Percentiles rank a stretch among this genome's conserved stretches.
These are phyloP conservation scores for Saccharomycopsis sp. DNA, from an alignment of 805 yeast species.

Conservation along the genomic window DNA sequence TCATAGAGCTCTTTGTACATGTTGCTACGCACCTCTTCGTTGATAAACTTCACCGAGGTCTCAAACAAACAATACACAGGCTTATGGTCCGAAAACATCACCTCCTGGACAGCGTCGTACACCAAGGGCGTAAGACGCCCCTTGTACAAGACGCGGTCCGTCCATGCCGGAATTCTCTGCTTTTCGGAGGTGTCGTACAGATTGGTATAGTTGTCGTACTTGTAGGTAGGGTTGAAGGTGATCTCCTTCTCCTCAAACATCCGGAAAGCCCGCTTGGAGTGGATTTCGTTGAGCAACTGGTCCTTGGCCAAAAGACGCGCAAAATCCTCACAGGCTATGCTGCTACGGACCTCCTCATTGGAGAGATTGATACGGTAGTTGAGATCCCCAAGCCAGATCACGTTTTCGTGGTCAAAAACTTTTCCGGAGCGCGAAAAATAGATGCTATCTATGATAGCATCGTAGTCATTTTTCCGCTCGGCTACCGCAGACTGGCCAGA, in stretches of 20 bases:
- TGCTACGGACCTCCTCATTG: conserved; percentile 64
- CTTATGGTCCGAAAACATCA: conserved; percentile 78
- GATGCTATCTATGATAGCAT: conserved; percentile 66
- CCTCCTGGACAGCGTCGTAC: conserved; percentile 56
- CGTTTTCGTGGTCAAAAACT: conserved; percentile 77
- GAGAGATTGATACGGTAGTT: conserved; percentile 55
- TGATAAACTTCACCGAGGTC: conserved; percentile 59
- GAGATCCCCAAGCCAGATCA: conserved; percentile 93
- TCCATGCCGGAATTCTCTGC: conserved; percentile 93
- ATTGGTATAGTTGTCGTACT: conserved; percentile 78
- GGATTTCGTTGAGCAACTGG: conserved; percentile 73
- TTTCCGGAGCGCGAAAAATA: conserved; percentile 59
- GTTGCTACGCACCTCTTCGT: conserved; percentile 50
- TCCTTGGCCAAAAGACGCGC: conserved; percentile 58
- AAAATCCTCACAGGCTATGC: conserved; percentile 39
- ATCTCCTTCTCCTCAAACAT: conserved; percentile 73
- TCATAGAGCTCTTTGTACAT: conserved; percentile 55
- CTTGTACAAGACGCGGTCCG: conserved; percentile 74
- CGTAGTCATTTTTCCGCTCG: conserved; percentile 83
- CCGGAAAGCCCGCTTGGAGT: conserved; percentile 61
- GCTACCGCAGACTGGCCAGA: conserved; percentile 80
- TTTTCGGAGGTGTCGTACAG: conserved; percentile 86
- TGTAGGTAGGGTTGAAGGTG: conserved; percentile 83
- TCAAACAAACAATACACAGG: conserved; percentile 83
- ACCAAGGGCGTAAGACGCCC: conserved; percentile 59